A percentile compares a stretch with the other conserved stretches of the same genome.
Evolutionary conservation across 139 green algal genomes (phyloP).

Genomic region (Ettlia oleoabundans): DNA sequence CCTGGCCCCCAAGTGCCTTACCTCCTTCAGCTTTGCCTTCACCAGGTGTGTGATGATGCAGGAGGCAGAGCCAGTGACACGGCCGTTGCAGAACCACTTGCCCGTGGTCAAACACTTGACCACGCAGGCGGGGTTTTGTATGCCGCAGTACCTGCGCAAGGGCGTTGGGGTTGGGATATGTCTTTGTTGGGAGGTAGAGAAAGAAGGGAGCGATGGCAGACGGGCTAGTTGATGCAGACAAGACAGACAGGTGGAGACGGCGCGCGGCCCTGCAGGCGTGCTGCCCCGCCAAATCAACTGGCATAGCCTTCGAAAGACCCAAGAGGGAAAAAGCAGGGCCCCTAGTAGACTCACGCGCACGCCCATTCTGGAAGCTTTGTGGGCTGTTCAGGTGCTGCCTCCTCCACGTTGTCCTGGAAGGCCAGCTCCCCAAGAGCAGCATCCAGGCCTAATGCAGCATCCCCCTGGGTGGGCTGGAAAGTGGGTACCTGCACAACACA

Average conservation of each 20-base stretch:
- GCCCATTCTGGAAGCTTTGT: constrained; percentile 67
- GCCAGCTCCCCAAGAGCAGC: constrained; percentile 26
- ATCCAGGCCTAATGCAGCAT: constrained; percentile 21
- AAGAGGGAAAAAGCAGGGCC: too few relatives aligned
- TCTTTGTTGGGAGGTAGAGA: not conserved
- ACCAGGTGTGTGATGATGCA: constrained; percentile 93
- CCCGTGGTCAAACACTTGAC: constrained; percentile 89
- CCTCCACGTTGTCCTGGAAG: constrained; percentile 47
- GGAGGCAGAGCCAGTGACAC: constrained; percentile 72
- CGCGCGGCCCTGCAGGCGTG: too few relatives aligned
- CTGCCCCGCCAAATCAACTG: too few relatives aligned
- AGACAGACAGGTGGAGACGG: too few relatives aligned
- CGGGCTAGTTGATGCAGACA: too few relatives aligned
- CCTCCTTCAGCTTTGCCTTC: constrained; percentile 72
- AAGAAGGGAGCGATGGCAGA: not conserved
- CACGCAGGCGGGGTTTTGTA: constrained; percentile 88
- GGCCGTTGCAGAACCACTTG: constrained; percentile 97
- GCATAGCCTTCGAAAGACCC: too few relatives aligned
- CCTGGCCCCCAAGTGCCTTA: too few relatives aligned
- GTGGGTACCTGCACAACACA: not conserved
- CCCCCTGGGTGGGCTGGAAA: constrained; percentile 29
- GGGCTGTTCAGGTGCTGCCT: constrained; percentile 47
- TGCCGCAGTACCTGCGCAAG: constrained; percentile 90
- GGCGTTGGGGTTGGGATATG: not conserved
- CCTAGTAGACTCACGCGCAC: constrained; percentile 67